A percentile compares a stretch with the other conserved stretches of the same genome.
Evolutionary conservation across 768 basidiomycete genomes (phyloP).

Genomic region (Tricholoma sp.): DNA sequence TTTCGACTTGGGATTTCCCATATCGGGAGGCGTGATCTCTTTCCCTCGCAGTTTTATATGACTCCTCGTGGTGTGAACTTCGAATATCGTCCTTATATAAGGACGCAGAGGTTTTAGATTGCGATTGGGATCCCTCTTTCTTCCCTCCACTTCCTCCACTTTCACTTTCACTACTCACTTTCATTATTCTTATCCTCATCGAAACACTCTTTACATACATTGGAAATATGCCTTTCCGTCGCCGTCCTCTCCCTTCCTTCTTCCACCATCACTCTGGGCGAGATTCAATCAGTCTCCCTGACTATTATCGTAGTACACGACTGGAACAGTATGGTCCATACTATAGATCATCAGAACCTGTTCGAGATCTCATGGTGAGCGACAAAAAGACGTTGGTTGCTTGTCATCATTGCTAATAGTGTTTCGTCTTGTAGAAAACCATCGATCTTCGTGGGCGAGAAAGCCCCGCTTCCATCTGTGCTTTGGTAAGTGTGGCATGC

Average conservation of each 20-base stretch:
- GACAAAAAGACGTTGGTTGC: too few relatives aligned
- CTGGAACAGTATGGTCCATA: too few relatives aligned
- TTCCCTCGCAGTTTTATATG: not conserved
- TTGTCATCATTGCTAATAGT: not conserved
- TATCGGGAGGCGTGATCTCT: not conserved
- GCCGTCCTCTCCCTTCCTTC: too few relatives aligned
- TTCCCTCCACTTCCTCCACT: not conserved
- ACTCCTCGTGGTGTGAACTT: constrained; percentile 1
- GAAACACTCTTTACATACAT: too few relatives aligned
- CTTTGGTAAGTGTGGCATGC: not conserved
- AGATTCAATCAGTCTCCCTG: too few relatives aligned
- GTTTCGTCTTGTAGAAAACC: not conserved
- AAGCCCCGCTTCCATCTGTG: not conserved
- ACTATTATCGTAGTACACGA: too few relatives aligned
- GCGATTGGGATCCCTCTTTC: not conserved
- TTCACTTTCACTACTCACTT: not conserved
- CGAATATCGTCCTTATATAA: not conserved
- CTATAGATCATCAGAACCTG: too few relatives aligned
- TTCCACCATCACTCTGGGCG: too few relatives aligned
- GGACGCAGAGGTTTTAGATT: not conserved
- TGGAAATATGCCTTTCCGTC: too few relatives aligned
- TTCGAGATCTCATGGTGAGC: too few relatives aligned
- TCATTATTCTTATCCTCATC: not conserved
- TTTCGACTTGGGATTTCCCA: not conserved
- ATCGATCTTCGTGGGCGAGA: not conserved